Evolutionary conservation across 352 stramenopile species (phyloP).

Genomic region (Phytophthora europaea): DNA sequence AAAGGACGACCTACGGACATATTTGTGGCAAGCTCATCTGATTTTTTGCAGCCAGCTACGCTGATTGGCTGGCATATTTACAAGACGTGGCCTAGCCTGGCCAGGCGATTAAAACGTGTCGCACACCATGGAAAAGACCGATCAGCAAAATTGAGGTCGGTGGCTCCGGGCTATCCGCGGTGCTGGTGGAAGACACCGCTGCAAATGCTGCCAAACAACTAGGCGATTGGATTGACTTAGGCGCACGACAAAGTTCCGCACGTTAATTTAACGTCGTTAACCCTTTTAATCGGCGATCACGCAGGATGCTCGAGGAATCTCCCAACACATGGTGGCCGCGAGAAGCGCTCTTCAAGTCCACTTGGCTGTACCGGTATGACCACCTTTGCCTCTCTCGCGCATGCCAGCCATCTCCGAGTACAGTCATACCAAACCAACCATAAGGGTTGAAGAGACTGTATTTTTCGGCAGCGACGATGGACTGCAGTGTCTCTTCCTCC

Average conservation of each 20-base stretch:
- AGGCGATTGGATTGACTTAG: too few species aligned
- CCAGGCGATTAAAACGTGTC: slow-evolving; percentile 1
- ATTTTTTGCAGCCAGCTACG: slow-evolving; percentile 6
- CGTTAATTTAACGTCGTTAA: background rate
- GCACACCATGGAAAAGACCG: slow-evolving; percentile 1
- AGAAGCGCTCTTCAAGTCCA: background rate
- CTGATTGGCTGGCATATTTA: slow-evolving; percentile 8
- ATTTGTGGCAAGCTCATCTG: background rate
- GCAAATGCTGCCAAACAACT: background rate
- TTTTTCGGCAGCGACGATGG: background rate
- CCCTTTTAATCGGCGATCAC: background rate
- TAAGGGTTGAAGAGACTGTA: background rate
- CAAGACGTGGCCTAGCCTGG: background rate
- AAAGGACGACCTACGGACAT: background rate
- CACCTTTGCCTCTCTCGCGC: background rate
- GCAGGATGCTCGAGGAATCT: background rate
- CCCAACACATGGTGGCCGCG: slow-evolving; percentile 1
- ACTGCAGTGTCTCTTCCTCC: background rate
- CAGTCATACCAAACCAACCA: background rate
- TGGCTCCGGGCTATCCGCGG: background rate
- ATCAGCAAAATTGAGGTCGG: slow-evolving; percentile 1
- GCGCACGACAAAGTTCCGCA: too few species aligned
- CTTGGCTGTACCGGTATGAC: background rate
- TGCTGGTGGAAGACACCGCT: background rate
- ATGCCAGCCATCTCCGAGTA: background rate